Conservation (phyloP, 768 basidiomycete species). For the Neoboletus magnificus region DNA sequence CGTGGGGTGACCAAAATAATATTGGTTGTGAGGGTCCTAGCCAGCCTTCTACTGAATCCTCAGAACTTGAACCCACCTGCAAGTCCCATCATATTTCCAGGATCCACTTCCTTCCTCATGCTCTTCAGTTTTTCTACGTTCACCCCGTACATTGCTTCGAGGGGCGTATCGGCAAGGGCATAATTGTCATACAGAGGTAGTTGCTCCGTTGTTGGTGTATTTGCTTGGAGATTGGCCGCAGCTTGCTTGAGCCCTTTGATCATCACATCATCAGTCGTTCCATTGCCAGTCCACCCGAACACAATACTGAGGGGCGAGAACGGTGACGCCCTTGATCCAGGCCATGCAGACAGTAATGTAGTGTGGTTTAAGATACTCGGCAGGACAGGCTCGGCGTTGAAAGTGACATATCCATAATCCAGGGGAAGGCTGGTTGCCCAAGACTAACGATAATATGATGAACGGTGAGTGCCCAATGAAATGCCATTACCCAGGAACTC, state of each 20-base stretch:
- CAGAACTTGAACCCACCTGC: slow-evolving; percentile 62
- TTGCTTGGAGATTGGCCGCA: slow-evolving; percentile 36
- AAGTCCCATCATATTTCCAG: slow-evolving; percentile 58
- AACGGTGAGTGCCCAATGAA: not conserved
- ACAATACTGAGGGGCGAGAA: slow-evolving; percentile 47
- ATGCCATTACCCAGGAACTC: slow-evolving; percentile 1
- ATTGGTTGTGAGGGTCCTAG: too few species aligned
- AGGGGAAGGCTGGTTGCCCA: slow-evolving; percentile 40
- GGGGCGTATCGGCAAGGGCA: slow-evolving; percentile 49
- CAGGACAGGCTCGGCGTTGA: slow-evolving; percentile 53
- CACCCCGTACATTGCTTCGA: slow-evolving; percentile 48
- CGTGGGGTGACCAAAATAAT: too few species aligned
- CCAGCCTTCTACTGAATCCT: not conserved
- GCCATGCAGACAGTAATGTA: slow-evolving; percentile 44
- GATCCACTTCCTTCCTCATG: slow-evolving; percentile 50
- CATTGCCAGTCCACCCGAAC: slow-evolving; percentile 42
- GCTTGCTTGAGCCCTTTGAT: slow-evolving; percentile 39
- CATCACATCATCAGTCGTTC: slow-evolving; percentile 39
- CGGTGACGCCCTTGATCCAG: slow-evolving; percentile 36
- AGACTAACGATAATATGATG: slow-evolving; percentile 27
- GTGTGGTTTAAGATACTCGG: slow-evolving; percentile 39
- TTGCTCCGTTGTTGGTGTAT: slow-evolving; percentile 42
- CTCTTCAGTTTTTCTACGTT: slow-evolving; percentile 41
- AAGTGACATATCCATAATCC: slow-evolving; percentile 39
- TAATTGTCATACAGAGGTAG: slow-evolving; percentile 59